Evolutionary conservation across 1,284 basidiomycete genomes (phyloP).

Genomic region (Fomitopsis betulina): DNA sequence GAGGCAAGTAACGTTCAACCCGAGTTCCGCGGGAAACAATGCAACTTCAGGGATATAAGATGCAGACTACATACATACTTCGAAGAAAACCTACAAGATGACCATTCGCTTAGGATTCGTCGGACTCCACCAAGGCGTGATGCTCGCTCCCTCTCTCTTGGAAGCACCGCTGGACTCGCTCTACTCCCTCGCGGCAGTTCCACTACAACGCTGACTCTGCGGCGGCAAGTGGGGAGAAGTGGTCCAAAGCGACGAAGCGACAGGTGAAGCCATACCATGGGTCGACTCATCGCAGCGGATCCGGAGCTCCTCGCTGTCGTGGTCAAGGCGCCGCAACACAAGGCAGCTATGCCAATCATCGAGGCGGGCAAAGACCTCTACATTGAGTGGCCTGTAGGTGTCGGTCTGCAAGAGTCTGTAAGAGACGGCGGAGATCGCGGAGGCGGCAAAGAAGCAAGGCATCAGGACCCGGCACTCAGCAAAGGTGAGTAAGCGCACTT

Average conservation of each 20-base stretch:
- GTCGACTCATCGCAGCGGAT: conserved; percentile 26
- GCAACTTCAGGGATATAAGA: too few species aligned
- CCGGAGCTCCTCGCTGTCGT: conserved; percentile 32
- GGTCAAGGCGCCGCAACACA: conserved; percentile 28
- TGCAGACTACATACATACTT: too few species aligned
- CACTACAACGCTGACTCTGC: conserved; percentile 26
- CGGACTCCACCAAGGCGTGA: conserved; percentile 25
- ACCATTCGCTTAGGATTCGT: conserved; percentile 29
- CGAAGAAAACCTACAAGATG: not conserved
- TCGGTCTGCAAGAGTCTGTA: conserved; percentile 21
- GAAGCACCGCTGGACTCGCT: conserved; percentile 11
- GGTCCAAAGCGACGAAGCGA: conserved; percentile 15
- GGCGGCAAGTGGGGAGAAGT: conserved; percentile 11
- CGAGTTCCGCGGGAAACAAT: too few species aligned
- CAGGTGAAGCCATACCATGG: conserved; percentile 28
- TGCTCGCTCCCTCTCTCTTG: conserved; percentile 22
- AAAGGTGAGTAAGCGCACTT: conserved; percentile 20
- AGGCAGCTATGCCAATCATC: conserved; percentile 26
- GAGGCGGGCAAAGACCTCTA: conserved; percentile 34
- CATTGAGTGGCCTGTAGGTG: conserved; percentile 37
- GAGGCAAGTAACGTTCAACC: too few species aligned
- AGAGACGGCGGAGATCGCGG: conserved; percentile 29
- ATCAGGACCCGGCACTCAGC: conserved; percentile 30
- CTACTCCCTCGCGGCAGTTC: conserved; percentile 26
- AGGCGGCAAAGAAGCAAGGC: conserved; percentile 27